phyloP scores from a whole-genome alignment of 2,329 filamentous ascomycete genomes.

The Curvularia sp. region DNA sequence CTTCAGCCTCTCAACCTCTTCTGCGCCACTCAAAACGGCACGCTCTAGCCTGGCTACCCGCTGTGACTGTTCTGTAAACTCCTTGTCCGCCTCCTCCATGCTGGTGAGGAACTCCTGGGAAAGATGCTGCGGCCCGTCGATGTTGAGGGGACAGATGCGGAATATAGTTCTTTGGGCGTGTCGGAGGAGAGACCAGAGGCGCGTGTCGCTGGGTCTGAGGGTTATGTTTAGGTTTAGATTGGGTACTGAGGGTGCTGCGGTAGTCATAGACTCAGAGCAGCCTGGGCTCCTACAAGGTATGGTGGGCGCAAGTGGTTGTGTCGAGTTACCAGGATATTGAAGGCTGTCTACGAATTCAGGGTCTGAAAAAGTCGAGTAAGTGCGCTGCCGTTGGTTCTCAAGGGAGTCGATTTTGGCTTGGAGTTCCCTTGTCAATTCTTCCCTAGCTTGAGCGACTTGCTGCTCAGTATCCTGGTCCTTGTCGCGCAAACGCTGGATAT shows the following conservation, averaged over 20 bases:
- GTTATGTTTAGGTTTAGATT: slow-evolving; percentile 21
- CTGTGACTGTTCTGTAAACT: slow-evolving; percentile 8
- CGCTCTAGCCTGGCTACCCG: slow-evolving; percentile 6
- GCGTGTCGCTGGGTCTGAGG: slow-evolving; percentile 10
- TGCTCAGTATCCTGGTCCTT: not conserved
- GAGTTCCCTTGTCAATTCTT: not conserved
- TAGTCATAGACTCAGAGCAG: not conserved
- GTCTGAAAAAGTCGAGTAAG: not conserved
- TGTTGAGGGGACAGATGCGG: slow-evolving; percentile 13
- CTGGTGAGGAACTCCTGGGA: slow-evolving; percentile 11
- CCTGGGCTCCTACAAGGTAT: not conserved
- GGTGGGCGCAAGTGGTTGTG: not conserved
- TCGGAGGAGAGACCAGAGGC: slow-evolving; percentile 16
- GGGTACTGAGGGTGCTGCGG: not conserved
- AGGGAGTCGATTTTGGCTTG: not conserved
- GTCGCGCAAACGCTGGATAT: not conserved
- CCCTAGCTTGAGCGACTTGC: not conserved
- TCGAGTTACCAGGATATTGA: not conserved
- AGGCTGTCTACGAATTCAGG: not conserved
- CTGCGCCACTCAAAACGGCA: not conserved
- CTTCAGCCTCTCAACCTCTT: slow-evolving; percentile 2
- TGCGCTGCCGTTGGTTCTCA: not conserved
- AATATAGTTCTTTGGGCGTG: slow-evolving; percentile 17
- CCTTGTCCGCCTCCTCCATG: slow-evolving; percentile 10
- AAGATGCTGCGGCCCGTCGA: slow-evolving; percentile 18